These are phyloP conservation scores for Mucor mucedo DNA, from an alignment of 371 early-diverging fungal genomes.

Conservation along the genomic window DNA sequence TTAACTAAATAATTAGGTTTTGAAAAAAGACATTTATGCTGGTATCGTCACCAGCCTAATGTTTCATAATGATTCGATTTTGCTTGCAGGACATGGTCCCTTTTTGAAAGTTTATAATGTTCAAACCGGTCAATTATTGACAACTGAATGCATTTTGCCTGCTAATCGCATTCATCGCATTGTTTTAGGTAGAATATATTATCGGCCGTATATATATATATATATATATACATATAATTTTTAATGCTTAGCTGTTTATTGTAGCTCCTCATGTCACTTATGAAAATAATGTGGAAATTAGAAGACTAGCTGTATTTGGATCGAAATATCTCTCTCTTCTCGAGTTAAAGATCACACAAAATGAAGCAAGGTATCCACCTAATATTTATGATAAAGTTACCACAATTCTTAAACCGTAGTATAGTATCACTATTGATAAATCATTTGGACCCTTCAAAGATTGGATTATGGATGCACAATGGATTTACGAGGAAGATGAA, in stretches of 20 bases:
- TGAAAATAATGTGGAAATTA: conserved; percentile 12
- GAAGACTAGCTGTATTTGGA: conserved; percentile 45
- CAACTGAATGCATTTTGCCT: conserved; percentile 41
- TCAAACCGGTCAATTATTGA: conserved; percentile 44
- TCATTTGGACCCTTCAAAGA: conserved; percentile 52
- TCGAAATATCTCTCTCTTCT: conserved; percentile 47
- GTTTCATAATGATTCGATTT: conserved; percentile 55
- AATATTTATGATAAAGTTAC: too few relatives aligned
- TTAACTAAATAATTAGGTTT: conserved; percentile 3
- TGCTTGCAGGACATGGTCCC: conserved; percentile 69
- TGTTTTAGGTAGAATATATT: conserved; percentile 47
- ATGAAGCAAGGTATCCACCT: conserved; percentile 13
- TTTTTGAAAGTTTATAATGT: conserved; percentile 61
- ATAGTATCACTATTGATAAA: conserved; percentile 9
- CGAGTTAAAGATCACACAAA: conserved; percentile 12
- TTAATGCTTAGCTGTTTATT: not conserved
- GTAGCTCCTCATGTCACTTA: conserved; percentile 18
- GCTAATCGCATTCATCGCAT: conserved; percentile 64
- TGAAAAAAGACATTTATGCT: conserved; percentile 50
- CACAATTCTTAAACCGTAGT: not conserved
- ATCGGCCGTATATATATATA: too few relatives aligned
- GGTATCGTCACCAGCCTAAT: conserved; percentile 62
- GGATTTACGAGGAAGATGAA: conserved; percentile 49
- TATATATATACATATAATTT: not conserved
- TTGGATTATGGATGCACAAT: conserved; percentile 77